phyloP scores from a whole-genome alignment of 176 grass and related monocot species.

The Typha latifolia region DNA sequence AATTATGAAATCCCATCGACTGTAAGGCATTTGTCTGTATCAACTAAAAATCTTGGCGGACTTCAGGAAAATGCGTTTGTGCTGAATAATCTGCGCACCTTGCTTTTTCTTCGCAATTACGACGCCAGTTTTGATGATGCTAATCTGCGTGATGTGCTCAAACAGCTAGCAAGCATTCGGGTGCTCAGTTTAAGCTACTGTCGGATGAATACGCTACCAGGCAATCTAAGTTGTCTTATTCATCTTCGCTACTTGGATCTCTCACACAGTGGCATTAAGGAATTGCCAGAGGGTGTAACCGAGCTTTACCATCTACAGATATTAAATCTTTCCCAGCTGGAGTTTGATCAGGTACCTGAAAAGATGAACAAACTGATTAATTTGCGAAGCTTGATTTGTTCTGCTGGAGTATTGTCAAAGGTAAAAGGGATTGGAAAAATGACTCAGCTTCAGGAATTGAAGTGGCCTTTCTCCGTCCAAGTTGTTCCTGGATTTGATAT shows the following conservation, averaged over 20 bases:
- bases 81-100: slow-evolving; percentile 28
- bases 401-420: neutral
- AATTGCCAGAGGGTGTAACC: no score
- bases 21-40: slow-evolving; percentile 31
- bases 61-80: slow-evolving; percentile 7
- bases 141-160: neutral
- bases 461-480: slow-evolving; percentile 2
- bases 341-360: slow-evolving; percentile 11
- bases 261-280: neutral
- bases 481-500: slow-evolving; percentile 15
- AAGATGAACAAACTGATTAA: slow-evolving; percentile 15
- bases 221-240: neutral
- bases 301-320: neutral
- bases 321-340: neutral
- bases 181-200: slow-evolving; percentile 1
- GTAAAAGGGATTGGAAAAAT: slow-evolving; percentile 29
- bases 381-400: slow-evolving; percentile 19
- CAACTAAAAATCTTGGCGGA: neutral
- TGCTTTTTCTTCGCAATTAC: slow-evolving; percentile 14
- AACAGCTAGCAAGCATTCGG: neutral
- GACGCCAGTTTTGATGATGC: neutral
- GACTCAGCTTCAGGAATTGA: slow-evolving; percentile 27
- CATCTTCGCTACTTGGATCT: neutral
- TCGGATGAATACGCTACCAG: neutral
- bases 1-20: slow-evolving; percentile 28